A percentile compares a stretch with the other conserved stretches of the same genome.
These are phyloP conservation scores for Decorospora gaudefroyi DNA, from an alignment of 2,329 filamentous ascomycete species.

Conservation along the genomic window DNA sequence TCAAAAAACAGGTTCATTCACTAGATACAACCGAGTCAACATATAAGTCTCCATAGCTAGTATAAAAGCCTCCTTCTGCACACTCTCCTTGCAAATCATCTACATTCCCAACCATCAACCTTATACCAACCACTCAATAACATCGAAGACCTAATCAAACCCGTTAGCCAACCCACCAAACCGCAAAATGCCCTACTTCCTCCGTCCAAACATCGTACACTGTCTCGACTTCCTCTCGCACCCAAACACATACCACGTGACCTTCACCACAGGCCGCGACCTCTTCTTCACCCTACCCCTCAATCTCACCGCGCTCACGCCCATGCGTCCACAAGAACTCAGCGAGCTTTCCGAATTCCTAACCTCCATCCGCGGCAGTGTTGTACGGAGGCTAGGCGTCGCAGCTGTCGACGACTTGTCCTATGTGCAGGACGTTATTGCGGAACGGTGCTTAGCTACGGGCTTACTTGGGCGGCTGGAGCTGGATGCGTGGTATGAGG, in stretches of 20 bases:
- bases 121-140: background rate
- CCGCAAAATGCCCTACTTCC: constrained; percentile 4
- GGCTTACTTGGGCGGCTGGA: constrained; percentile 1
- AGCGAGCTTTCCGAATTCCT: background rate
- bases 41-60: background rate
- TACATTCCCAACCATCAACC: background rate
- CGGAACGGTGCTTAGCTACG: background rate
- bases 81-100: background rate
- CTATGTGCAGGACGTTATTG: background rate
- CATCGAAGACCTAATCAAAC: background rate
- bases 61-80: background rate
- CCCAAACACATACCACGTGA: background rate
- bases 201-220: background rate
- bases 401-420: background rate
- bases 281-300: constrained; percentile 9
- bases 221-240: background rate
- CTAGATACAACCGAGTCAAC: too few species aligned
- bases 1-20: background rate
- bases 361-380: background rate
- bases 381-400: background rate
- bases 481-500: too few species aligned
- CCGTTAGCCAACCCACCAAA: background rate
- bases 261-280: background rate
- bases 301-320: background rate
- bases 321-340: background rate